Conservation (phyloP, 192 early-diverging fungal species). For the Phycomyces nitens region DNA sequence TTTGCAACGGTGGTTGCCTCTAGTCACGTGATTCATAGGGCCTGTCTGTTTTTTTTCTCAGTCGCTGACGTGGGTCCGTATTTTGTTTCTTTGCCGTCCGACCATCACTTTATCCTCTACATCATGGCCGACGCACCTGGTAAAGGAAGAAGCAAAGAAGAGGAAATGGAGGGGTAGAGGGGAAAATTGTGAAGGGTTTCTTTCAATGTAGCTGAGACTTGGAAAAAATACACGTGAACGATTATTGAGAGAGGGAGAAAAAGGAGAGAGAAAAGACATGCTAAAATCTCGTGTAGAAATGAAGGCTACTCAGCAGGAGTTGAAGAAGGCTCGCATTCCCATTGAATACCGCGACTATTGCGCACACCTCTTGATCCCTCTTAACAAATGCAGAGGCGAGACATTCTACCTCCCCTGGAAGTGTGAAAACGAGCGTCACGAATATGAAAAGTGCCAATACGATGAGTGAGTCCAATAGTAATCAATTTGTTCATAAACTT, state of each 20-base stretch:
- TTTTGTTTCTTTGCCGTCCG: neutral
- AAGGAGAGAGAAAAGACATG: no score
- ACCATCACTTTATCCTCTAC: neutral
- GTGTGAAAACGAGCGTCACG: slow-evolving; percentile 84
- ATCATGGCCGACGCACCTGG: neutral
- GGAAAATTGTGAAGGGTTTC: neutral
- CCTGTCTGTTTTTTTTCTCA: neutral
- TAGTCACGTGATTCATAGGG: neutral
- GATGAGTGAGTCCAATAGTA: slow-evolving; percentile 65
- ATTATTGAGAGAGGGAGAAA: no score
- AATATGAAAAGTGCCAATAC: slow-evolving; percentile 95
- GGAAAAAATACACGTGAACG: no score
- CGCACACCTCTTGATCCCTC: slow-evolving; percentile 81
- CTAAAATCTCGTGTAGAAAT: slow-evolving; percentile 54
- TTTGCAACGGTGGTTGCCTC: neutral
- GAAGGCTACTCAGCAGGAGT: slow-evolving; percentile 84
- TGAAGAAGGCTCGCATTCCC: slow-evolving; percentile 79
- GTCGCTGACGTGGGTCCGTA: neutral
- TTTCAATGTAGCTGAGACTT: no score
- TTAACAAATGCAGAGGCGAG: slow-evolving; percentile 88
- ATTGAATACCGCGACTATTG: slow-evolving; percentile 92
- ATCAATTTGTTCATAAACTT: neutral
- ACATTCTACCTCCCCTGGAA: slow-evolving; percentile 91
- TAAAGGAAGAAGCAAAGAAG: neutral
- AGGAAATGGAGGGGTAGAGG: neutral